These are phyloP conservation scores for Hebeloma cylindrosporum DNA, from an alignment of 768 basidiomycete genomes.

Conservation along the genomic window DNA sequence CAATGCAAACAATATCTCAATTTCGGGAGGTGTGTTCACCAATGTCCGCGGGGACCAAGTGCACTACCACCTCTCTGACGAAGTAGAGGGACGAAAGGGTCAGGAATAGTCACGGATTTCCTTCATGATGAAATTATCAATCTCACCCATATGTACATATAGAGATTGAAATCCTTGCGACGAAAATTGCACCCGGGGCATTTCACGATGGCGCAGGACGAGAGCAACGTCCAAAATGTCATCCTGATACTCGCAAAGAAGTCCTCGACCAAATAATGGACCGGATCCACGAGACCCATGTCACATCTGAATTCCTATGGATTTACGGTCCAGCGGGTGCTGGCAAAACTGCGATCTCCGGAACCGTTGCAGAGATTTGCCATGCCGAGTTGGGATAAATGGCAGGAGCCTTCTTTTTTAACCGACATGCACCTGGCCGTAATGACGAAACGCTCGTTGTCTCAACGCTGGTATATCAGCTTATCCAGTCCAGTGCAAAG, in stretches of 20 bases:
- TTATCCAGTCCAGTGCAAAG: background rate
- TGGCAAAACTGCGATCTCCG: conserved; percentile 5
- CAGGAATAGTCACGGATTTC: too few species aligned
- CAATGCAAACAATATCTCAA: too few species aligned
- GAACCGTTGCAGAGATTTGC: conserved; percentile 3
- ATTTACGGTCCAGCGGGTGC: conserved; percentile 5
- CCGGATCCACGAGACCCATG: background rate
- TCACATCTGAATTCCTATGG: background rate
- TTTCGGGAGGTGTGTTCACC: too few species aligned
- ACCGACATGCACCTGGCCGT: background rate
- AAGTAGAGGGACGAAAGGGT: too few species aligned
- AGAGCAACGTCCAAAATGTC: conserved; percentile 2
- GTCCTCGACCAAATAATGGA: conserved; percentile 1
- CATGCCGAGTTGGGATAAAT: background rate
- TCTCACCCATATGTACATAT: background rate
- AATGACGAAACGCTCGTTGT: background rate
- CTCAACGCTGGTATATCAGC: conserved; percentile 4
- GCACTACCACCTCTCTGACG: too few species aligned
- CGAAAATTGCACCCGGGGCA: background rate
- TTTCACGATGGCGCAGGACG: conserved; percentile 3
- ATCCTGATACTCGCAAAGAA: background rate
- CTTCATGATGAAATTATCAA: too few species aligned
- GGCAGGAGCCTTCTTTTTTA: conserved; percentile 6
- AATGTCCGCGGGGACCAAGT: too few species aligned
- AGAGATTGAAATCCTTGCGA: background rate